phyloP scores from a whole-genome alignment of 495 filamentous ascomycete genomes.

The Corynascus novoguineensis region DNA sequence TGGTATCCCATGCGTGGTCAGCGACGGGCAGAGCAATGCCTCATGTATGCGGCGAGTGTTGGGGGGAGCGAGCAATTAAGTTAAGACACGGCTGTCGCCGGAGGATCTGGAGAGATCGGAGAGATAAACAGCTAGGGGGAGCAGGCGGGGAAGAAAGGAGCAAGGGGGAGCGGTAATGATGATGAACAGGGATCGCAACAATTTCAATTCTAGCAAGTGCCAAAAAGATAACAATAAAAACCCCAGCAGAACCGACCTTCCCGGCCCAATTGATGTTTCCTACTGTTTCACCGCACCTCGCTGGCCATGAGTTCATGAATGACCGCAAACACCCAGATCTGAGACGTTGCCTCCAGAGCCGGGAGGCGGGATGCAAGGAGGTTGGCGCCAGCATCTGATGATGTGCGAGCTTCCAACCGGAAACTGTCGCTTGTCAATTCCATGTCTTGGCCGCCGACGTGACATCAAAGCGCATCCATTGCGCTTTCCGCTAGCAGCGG shows the following conservation, averaged over 20 bases:
- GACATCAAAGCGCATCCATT: slow-evolving; percentile 12
- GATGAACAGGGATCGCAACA: neutral
- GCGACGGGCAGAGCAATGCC: slow-evolving; percentile 17
- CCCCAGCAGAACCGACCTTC: slow-evolving; percentile 15
- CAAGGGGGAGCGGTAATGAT: slow-evolving; percentile 4
- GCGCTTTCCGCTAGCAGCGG: neutral
- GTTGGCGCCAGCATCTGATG: neutral
- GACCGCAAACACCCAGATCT: slow-evolving; percentile 5
- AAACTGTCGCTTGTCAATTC: slow-evolving; percentile 4
- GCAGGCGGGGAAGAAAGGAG: neutral
- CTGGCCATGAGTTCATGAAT: neutral
- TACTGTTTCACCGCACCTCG: slow-evolving; percentile 2
- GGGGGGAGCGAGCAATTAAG: slow-evolving; percentile 14
- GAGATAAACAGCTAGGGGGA: no score
- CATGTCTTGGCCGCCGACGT: slow-evolving; percentile 20
- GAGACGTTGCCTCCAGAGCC: slow-evolving; percentile 15
- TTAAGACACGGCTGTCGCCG: slow-evolving; percentile 16
- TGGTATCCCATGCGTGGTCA: slow-evolving; percentile 17
- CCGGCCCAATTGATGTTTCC: slow-evolving; percentile 15
- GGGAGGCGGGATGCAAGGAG: slow-evolving; percentile 3
- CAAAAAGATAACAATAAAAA: slow-evolving; percentile 6
- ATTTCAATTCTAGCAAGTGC: neutral
- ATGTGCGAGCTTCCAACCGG: slow-evolving; percentile 2
- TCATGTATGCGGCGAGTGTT: slow-evolving; percentile 22
- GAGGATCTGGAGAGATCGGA: slow-evolving; percentile 5